phyloP scores from a whole-genome alignment of 78 protist genomes.

The Dictyostelium purpureum region DNA sequence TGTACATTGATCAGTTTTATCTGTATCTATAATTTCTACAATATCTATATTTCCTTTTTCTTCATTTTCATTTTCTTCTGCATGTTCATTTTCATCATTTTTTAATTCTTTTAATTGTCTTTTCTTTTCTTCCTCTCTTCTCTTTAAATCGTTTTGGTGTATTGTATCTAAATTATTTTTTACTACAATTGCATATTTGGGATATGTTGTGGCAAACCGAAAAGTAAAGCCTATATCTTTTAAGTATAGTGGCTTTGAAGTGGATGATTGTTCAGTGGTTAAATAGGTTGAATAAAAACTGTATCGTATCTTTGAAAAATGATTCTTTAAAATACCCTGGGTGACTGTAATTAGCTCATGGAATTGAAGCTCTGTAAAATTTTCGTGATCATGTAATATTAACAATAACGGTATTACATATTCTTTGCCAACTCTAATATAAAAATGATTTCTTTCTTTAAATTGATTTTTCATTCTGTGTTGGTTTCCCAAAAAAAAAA shows the following conservation, averaged over 20 bases:
- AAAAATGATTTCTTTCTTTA: constrained; percentile 55
- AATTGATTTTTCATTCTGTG: neutral
- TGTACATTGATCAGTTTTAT: too few species aligned
- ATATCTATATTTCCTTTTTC: neutral
- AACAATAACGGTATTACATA: constrained; percentile 53
- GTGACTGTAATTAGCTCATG: constrained; percentile 17
- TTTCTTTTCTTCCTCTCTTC: neutral
- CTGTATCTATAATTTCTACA: too few species aligned
- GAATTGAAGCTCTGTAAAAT: constrained; percentile 11
- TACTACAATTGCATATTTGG: constrained; percentile 16
- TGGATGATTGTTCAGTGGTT: constrained; percentile 3
- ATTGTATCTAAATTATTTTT: too few species aligned
- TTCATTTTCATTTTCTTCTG: neutral
- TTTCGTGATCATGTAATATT: constrained; percentile 26
- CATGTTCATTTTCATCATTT: neutral
- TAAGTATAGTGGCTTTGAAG: constrained; percentile 13
- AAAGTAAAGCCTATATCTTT: neutral
- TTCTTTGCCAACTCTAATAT: constrained; percentile 37
- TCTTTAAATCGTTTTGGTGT: neutral
- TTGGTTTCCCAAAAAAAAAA: neutral
- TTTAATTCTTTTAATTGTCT: neutral
- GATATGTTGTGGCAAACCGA: constrained; percentile 50
- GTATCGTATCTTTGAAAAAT: neutral
- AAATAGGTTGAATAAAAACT: neutral
- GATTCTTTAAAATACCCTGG: neutral